Percentiles rank a stretch among this genome's conserved stretches.
Conservation (phyloP, 2,329 filamentous ascomycete species). For the Macrophomina tecta region DNA sequence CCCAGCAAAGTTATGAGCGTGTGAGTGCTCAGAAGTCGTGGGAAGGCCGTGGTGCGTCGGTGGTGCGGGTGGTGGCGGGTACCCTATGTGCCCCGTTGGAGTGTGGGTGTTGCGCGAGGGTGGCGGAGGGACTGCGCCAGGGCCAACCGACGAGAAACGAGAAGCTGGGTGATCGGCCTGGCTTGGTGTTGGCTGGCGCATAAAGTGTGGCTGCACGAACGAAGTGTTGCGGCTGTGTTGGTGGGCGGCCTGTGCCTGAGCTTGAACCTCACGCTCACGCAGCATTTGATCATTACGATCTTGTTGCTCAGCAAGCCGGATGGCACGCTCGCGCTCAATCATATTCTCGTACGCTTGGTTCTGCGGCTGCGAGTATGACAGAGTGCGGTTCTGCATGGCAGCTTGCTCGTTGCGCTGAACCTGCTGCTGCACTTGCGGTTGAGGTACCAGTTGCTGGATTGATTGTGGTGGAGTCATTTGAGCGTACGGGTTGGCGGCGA, state of each 20-base stretch:
- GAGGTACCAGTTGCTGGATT: conserved; percentile 21
- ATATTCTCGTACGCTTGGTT: conserved; percentile 19
- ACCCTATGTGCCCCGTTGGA: conserved; percentile 23
- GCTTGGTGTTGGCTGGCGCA: conserved; percentile 23
- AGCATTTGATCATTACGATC: conserved; percentile 19
- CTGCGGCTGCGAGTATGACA: conserved; percentile 11
- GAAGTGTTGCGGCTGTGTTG: conserved; percentile 19
- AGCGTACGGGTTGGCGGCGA: conserved; percentile 21
- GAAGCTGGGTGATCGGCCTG: conserved; percentile 25
- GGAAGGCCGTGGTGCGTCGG: conserved; percentile 17
- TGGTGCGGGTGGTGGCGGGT: conserved; percentile 24
- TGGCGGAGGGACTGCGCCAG: neutral
- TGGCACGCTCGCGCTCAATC: conserved; percentile 21
- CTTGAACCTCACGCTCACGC: conserved; percentile 22
- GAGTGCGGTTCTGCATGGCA: conserved; percentile 18
- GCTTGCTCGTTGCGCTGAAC: conserved; percentile 20
- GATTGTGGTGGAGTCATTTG: conserved; percentile 26
- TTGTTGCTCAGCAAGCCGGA: conserved; percentile 20
- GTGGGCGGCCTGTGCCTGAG: conserved; percentile 16
- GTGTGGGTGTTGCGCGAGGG: conserved; percentile 21
- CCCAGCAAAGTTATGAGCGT: neutral
- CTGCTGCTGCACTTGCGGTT: conserved; percentile 16
- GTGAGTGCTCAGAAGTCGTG: neutral
- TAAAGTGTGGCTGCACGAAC: conserved; percentile 16
- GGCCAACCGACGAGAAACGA: conserved; percentile 20